phyloP scores from a whole-genome alignment of 2,329 filamentous ascomycete species.

The Aspergillus sp. region DNA sequence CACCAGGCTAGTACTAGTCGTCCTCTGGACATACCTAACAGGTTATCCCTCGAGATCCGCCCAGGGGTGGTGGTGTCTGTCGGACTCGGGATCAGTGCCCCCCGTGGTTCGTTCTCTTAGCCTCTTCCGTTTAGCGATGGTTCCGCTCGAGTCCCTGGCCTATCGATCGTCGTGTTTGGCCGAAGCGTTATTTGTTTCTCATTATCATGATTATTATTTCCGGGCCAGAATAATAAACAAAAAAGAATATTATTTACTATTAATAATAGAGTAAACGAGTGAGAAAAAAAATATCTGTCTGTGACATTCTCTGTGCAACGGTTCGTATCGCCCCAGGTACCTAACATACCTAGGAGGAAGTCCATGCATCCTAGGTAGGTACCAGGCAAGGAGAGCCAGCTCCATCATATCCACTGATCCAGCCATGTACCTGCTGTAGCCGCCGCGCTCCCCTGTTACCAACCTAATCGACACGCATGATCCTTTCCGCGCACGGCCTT shows the following conservation, averaged over 20 bases:
- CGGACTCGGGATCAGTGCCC: constrained; percentile 17
- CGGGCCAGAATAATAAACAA: too few species aligned
- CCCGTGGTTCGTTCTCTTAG: constrained; percentile 15
- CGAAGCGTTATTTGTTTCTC: neutral
- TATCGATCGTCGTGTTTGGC: neutral
- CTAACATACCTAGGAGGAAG: too few species aligned
- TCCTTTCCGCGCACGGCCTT: constrained; percentile 12
- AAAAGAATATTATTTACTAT: neutral
- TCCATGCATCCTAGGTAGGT: neutral
- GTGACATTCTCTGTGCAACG: neutral
- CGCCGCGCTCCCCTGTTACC: constrained; percentile 3
- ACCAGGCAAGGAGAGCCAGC: neutral
- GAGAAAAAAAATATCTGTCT: neutral
- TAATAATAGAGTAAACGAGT: neutral
- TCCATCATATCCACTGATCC: constrained; percentile 1
- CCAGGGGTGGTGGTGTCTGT: constrained; percentile 26
- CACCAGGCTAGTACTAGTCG: too few species aligned
- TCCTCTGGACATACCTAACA: neutral
- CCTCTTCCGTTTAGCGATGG: constrained; percentile 3
- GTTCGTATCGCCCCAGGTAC: neutral
- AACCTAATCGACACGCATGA: constrained; percentile 16
- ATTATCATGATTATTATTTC: neutral
- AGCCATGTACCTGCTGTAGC: neutral
- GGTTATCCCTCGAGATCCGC: constrained; percentile 21
- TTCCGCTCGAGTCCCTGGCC: constrained; percentile 9